Evolutionary conservation across 208 protist genomes (phyloP).

Genomic region (Trypanosoma rangeli): DNA sequence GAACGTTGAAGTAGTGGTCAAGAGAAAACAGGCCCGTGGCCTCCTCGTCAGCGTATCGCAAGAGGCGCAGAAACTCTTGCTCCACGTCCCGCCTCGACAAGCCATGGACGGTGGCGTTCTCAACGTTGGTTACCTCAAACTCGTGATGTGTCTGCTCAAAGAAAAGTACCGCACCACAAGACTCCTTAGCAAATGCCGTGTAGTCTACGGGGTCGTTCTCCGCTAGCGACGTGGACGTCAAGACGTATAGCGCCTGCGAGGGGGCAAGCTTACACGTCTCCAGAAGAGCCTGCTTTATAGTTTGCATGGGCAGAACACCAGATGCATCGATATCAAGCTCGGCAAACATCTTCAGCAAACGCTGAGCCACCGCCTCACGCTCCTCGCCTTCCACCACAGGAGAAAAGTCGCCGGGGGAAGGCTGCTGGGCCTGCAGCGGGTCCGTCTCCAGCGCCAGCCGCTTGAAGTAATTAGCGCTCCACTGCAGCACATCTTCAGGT

Average conservation of each 20-base stretch:
- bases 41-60: slow-evolving; percentile 63
- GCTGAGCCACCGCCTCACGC: slow-evolving; percentile 31
- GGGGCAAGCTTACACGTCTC: slow-evolving; percentile 60
- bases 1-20: slow-evolving; percentile 53
- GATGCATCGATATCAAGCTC: slow-evolving; percentile 40
- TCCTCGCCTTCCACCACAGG: slow-evolving; percentile 37
- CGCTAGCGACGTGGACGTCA: slow-evolving; percentile 53
- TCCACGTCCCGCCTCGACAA: slow-evolving; percentile 76
- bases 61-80: slow-evolving; percentile 73
- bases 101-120: slow-evolving; percentile 77
- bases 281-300: slow-evolving; percentile 51
- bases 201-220: slow-evolving; percentile 70
- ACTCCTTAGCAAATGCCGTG: slow-evolving; percentile 50
- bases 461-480: slow-evolving; percentile 93
- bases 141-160: slow-evolving; percentile 66
- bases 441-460: slow-evolving; percentile 76
- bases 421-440: slow-evolving; percentile 45
- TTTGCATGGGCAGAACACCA: slow-evolving; percentile 47
- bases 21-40: slow-evolving; percentile 60
- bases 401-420: slow-evolving; percentile 36
- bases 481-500: slow-evolving; percentile 89
- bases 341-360: slow-evolving; percentile 57
- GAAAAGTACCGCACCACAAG: slow-evolving; percentile 60
- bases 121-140: slow-evolving; percentile 45
- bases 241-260: slow-evolving; percentile 78